phyloP scores from a whole-genome alignment of 805 yeast species.

The Cyberlindnera maritima region DNA sequence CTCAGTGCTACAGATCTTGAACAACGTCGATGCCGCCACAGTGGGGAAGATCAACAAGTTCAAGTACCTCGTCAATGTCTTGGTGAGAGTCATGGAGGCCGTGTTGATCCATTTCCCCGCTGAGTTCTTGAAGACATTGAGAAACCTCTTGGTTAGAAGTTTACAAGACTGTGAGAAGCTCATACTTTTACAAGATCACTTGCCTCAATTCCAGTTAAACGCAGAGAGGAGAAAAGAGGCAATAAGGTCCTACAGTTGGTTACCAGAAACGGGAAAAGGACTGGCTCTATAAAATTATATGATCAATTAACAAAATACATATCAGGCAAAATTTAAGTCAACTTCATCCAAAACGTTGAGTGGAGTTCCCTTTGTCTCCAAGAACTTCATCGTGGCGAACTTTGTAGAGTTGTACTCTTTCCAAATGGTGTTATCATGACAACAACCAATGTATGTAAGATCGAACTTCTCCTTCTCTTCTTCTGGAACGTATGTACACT shows the following conservation, averaged over 20 bases:
- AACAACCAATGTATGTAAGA: slow-evolving; percentile 38
- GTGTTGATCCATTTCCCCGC: slow-evolving; percentile 29
- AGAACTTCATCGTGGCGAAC: slow-evolving; percentile 22
- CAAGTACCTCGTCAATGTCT: slow-evolving; percentile 23
- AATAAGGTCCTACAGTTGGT: slow-evolving; percentile 35
- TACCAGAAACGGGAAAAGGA: slow-evolving; percentile 33
- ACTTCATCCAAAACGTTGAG: slow-evolving; percentile 26
- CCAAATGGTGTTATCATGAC: slow-evolving; percentile 40
- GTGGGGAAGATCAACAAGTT: slow-evolving; percentile 23
- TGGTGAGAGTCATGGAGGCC: slow-evolving; percentile 25
- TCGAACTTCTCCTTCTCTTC: slow-evolving; percentile 37
- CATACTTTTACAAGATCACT: slow-evolving; percentile 20
- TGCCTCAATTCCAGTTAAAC: slow-evolving; percentile 20
- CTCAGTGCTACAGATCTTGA: slow-evolving; percentile 21
- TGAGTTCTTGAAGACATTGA: slow-evolving; percentile 27
- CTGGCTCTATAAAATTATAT: slow-evolving; percentile 32
- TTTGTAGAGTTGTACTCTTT: slow-evolving; percentile 36
- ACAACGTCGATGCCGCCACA: slow-evolving; percentile 19
- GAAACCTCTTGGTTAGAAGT: slow-evolving; percentile 24
- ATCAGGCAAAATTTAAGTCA: slow-evolving; percentile 11
- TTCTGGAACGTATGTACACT: slow-evolving; percentile 39
- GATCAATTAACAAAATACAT: too few relatives aligned
- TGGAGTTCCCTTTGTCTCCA: slow-evolving; percentile 15
- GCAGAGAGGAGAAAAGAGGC: slow-evolving; percentile 29
- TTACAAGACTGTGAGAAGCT: slow-evolving; percentile 26